Base-by-base conservation (phyloP, 2,329 filamentous ascomycete genomes). In the Xylaria sp. region DNA sequence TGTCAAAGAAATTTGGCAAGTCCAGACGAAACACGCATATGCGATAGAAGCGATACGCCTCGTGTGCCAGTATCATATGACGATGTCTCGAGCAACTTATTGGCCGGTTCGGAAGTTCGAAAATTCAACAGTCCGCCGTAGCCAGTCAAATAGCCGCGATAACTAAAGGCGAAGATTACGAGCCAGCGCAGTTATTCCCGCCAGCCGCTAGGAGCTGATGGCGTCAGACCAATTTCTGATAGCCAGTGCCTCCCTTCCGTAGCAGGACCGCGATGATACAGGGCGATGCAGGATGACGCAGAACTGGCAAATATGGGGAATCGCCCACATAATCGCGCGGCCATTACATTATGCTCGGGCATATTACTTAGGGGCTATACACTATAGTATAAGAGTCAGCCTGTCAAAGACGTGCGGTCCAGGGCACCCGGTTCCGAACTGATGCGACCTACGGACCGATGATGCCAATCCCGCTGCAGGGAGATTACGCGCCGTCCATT, bases 351-450 rank as follows among this genome's bases (percentile, higher is more conserved):
- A 44, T 23, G 29, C 38, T 47, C 23, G 23, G 46, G 15, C 31
- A 27, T 53, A 47, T 54, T n/a, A 31, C 13, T n/a, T n/a, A n/a
- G n/a, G n/a, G n/a, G n/a, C n/a, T 21, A 33, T 25, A 29, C 21
- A 37, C 31, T 51, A 10, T n/a, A 27, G 33, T 17, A 19, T 38
- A 23, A 38, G 19, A 33, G 17, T 38, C 31, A 57, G 31, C 41
- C 37, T 40, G 44, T 29, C 15, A 62, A 29, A 47, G 31, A 51
- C 62, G 58, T 53, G 51, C 47, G 49, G 62, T 52, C 58, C 62
- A 54, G n/a, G 31, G 19, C 49, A 52, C 38, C 62, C 58, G 59
- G 54, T 63, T 62, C 58, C 58, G 46, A 40, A 59, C 17, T 8
- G 38, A 49, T 25, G 15, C 49, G 27, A 37, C 40, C 25, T 48